Conservation (phyloP, 1,284 basidiomycete species). For the Cutaneotrichosporon sp. region DNA sequence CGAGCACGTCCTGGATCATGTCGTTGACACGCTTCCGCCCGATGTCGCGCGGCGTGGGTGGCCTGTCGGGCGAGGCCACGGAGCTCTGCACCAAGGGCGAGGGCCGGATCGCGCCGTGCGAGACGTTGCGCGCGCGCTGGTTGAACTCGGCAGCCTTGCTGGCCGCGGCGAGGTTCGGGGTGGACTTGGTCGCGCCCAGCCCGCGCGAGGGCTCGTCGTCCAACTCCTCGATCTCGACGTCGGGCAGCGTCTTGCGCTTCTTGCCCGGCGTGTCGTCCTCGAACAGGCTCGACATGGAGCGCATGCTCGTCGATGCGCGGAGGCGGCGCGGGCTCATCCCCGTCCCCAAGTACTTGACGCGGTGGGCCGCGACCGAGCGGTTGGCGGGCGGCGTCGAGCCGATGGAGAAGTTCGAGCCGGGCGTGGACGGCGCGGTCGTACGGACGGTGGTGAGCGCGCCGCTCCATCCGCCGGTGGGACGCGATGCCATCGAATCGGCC, state of each 20-base stretch:
- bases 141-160: constrained; percentile 18
- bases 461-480: constrained; percentile 25
- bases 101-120: constrained; percentile 15
- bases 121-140: constrained; percentile 6
- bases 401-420: constrained; percentile 26
- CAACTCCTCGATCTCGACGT: constrained; percentile 14
- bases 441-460: constrained; percentile 20
- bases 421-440: constrained; percentile 11
- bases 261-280: constrained; percentile 19
- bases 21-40: constrained; percentile 41
- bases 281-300: constrained; percentile 21
- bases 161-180: constrained; percentile 9
- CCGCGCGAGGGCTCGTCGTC: constrained; percentile 2
- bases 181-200: no score
- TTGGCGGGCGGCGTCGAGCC: constrained; percentile 10
- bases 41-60: constrained; percentile 16
- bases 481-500: constrained; percentile 20
- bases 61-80: background rate
- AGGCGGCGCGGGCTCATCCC: constrained; percentile 41
- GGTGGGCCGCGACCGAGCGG: background rate
- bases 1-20: constrained; percentile 43
- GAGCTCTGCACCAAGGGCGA: constrained; percentile 27
- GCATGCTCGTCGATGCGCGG: constrained; percentile 17
- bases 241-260: constrained; percentile 24
- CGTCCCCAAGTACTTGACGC: constrained; percentile 40